Conservation (phyloP, 495 filamentous ascomycete species). For the Talaromyces wortmannii region DNA sequence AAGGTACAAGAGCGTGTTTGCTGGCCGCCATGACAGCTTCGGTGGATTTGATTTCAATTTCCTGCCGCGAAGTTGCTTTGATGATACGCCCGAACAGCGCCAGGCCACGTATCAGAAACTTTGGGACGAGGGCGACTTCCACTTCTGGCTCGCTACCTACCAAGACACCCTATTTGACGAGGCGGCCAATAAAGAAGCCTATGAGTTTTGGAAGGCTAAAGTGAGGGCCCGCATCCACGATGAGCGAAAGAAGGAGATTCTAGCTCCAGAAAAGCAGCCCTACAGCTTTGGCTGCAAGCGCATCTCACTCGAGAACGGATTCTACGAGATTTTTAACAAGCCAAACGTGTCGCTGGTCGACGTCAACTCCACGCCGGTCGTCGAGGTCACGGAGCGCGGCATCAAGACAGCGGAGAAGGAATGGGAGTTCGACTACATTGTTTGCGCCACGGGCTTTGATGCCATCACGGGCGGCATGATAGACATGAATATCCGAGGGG, state of each 20-base stretch:
- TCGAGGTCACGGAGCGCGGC: constrained; percentile 34
- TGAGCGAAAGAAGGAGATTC: constrained; percentile 34
- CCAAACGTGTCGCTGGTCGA: constrained; percentile 43
- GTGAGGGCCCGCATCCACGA: constrained; percentile 42
- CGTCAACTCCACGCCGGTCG: constrained; percentile 37
- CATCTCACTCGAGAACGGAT: constrained; percentile 44
- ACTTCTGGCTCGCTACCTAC: constrained; percentile 42
- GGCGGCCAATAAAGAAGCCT: constrained; percentile 34
- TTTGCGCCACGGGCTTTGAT: constrained; percentile 50
- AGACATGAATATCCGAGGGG: no score
- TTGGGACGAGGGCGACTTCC: constrained; percentile 42
- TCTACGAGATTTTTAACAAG: constrained; percentile 48
- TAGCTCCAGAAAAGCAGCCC: constrained; percentile 46
- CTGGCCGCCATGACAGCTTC: not conserved
- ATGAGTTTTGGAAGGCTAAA: constrained; percentile 52
- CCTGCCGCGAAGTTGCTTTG: constrained; percentile 22
- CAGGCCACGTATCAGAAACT: constrained; percentile 38
- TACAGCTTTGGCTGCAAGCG: constrained; percentile 46
- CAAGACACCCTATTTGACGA: constrained; percentile 33
- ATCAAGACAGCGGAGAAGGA: constrained; percentile 27
- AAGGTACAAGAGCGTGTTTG: not conserved
- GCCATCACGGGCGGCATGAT: constrained; percentile 42
- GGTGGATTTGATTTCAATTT: not conserved
- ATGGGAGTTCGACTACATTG: constrained; percentile 41
- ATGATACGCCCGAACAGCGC: constrained; percentile 37